phyloP scores from a whole-genome alignment of 345 rosid species.

The Cardamine resedifolia region DNA sequence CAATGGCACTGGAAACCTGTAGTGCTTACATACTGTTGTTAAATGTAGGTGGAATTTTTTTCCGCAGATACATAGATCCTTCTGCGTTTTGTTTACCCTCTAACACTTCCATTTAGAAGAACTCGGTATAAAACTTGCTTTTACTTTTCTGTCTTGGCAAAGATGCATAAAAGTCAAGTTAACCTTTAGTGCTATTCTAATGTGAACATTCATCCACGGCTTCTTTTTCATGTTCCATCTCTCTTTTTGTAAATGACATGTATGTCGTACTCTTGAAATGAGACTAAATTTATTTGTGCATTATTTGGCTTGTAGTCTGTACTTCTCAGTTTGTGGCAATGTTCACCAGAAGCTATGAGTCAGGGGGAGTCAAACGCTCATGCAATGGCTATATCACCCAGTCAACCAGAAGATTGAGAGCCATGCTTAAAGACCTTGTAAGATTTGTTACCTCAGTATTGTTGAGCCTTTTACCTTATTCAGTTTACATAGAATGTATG shows the following conservation, averaged over 20 bases:
- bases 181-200: constrained; percentile 3
- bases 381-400: constrained; percentile 80
- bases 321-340: constrained; percentile 89
- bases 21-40: constrained; percentile 9
- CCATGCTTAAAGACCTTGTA: constrained; percentile 78
- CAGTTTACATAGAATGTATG: not conserved
- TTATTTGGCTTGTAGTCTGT: constrained; percentile 52
- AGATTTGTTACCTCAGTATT: constrained; percentile 42
- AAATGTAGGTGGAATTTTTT: constrained; percentile 17
- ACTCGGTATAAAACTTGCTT: not conserved
- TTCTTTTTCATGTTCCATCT: constrained; percentile 15
- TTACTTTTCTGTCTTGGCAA: constrained; percentile 7
- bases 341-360: constrained; percentile 56
- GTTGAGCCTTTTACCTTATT: not conserved
- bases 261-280: not conserved
- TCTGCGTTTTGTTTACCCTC: not conserved
- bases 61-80: not conserved
- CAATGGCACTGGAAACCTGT: constrained; percentile 12
- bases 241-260: not conserved
- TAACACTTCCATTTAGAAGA: not conserved
- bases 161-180: constrained; percentile 4
- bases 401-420: constrained; percentile 85
- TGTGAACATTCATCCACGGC: constrained; percentile 19
- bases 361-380: constrained; percentile 43
- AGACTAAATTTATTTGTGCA: constrained; percentile 7